Evolutionary conservation across 2,329 filamentous ascomycete genomes (phyloP).

Genomic region (Diaporthe citrichinensis): DNA sequence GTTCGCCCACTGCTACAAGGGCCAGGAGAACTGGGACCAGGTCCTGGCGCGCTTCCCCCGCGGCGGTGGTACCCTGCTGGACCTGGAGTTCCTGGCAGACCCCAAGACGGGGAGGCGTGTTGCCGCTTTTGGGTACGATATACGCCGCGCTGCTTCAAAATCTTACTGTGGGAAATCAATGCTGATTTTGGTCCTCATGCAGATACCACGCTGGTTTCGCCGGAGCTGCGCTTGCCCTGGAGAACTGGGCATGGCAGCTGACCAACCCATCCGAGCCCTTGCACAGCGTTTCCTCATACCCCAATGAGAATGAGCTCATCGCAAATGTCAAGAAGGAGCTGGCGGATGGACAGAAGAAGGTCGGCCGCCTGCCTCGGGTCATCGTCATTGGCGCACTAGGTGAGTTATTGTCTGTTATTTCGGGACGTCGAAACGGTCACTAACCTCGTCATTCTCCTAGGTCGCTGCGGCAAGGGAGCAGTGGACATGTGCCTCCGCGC

Average conservation of each 20-base stretch:
- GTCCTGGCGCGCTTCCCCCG: constrained; percentile 85
- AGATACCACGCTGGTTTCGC: constrained; percentile 42
- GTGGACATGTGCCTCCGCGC: constrained; percentile 83
- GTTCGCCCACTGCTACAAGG: constrained; percentile 83
- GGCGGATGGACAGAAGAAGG: constrained; percentile 73
- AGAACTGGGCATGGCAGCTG: constrained; percentile 89
- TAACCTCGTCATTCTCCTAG: constrained; percentile 54
- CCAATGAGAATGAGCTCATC: constrained; percentile 82
- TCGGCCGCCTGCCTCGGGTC: constrained; percentile 77
- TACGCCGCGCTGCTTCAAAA: neutral
- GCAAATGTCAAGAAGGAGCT: constrained; percentile 80
- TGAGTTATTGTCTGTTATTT: neutral
- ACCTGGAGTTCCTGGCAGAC: constrained; percentile 89
- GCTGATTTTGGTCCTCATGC: neutral
- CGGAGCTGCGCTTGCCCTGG: constrained; percentile 79
- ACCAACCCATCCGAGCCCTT: constrained; percentile 75
- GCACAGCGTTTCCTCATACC: constrained; percentile 76
- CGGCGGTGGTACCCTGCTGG: constrained; percentile 83
- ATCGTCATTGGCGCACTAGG: constrained; percentile 81
- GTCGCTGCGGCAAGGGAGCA: constrained; percentile 87
- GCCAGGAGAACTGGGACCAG: constrained; percentile 82
- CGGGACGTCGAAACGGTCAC: neutral
- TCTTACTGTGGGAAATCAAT: neutral
- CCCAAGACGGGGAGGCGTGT: constrained; percentile 76
- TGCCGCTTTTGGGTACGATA: constrained; percentile 75